Conservation (phyloP, 345 rosid species). For the Acer saccharum region DNA sequence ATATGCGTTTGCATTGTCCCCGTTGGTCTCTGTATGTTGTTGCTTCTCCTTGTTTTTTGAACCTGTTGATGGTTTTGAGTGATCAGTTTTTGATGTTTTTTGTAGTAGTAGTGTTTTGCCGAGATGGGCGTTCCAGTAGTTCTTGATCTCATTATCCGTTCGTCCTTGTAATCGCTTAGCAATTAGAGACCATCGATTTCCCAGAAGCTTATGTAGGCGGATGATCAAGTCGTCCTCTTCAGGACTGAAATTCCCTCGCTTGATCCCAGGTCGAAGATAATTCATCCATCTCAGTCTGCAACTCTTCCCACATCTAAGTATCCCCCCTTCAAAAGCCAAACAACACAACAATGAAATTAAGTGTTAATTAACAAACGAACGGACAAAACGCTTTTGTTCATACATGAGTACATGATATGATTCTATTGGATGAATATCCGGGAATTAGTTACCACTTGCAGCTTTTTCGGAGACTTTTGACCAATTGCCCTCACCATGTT, state of each 20-base stretch:
- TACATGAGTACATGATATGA: background rate
- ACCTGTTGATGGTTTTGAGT: background rate
- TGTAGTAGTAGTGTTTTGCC: slow-evolving; percentile 23
- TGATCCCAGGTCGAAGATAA: slow-evolving; percentile 50
- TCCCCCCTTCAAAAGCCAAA: slow-evolving; percentile 20
- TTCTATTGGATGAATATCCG: no score
- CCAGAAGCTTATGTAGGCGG: slow-evolving; percentile 47
- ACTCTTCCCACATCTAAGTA: slow-evolving; percentile 54
- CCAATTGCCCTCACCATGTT: no score
- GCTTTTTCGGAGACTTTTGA: no score
- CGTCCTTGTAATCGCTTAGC: slow-evolving; percentile 47
- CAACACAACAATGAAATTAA: background rate
- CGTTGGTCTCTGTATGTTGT: background rate
- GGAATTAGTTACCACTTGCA: no score
- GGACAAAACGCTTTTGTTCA: background rate
- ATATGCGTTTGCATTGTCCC: slow-evolving; percentile 26
- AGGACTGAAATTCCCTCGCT: slow-evolving; percentile 49
- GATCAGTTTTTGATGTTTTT: background rate
- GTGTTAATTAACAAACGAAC: no score
- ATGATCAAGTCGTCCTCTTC: slow-evolving; percentile 56
- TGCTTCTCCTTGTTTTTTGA: background rate
- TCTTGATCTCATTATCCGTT: slow-evolving; percentile 58
- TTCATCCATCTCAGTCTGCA: slow-evolving; percentile 57
- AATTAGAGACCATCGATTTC: slow-evolving; percentile 52
- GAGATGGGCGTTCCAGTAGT: slow-evolving; percentile 52